Evolutionary conservation across 2,329 filamentous ascomycete genomes (phyloP), one percentile per base, ranked within the genome.

Genomic region (Chaetoscypha palmicola): DNA sequence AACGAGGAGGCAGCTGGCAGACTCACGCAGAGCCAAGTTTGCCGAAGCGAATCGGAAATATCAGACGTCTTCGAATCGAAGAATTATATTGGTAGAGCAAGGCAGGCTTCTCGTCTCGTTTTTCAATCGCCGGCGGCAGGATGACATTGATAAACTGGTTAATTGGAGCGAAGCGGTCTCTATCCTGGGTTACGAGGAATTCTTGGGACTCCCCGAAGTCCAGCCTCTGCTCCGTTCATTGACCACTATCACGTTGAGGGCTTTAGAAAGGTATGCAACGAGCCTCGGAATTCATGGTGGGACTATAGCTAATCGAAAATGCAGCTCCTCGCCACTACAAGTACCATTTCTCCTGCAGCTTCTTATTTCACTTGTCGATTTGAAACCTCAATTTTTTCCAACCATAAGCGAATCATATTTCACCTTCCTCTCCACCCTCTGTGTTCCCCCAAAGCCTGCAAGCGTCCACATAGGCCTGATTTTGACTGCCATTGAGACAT

Each of bases 21-120:
- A 73, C 36, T 58, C 59, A 43, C 79, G 77, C 66, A 74, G 84
- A 50, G 61, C 64, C 39, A 64, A 74, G 31, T 86, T 87, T 67
- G 84, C 90, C 63, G 58, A 66, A 7, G 59, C 76, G 24, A 81
- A 83, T 55, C 58, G 56, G 52, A 64, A 66, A 43, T 49, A 54
- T 10, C 23, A 35, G 30, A 36, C 16, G 20, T 37, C 30, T 35
- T 19, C 9, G 22, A 50, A 58, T n/a, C 53, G 58, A 44, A 64
- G 66, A 3, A 28, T 38, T n/a, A 66, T 64, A 46, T 57, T 68
- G 14, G 60, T 62, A 4, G 53, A 58, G 30, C 72, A 70, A 36
- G 62, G 74, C 23, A 68, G 66, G 23, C 63, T 79, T 7, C 60
- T 79, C 20, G 59, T 76, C 17, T 64, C 68, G 10, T 68, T 76